Conservation (phyloP, 1,284 basidiomycete species). For the Fomitopsis palustris region DNA sequence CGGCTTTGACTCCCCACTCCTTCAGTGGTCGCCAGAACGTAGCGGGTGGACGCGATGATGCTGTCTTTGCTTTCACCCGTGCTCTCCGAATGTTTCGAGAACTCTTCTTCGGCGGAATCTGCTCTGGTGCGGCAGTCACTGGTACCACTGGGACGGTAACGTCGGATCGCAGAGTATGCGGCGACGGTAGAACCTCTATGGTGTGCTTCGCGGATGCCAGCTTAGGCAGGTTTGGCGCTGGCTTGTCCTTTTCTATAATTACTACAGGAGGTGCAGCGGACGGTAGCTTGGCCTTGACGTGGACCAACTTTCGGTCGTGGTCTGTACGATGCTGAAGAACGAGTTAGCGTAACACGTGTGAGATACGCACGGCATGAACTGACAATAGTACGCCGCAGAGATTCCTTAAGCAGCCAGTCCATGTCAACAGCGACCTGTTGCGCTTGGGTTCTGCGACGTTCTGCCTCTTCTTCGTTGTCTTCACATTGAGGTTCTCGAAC, state of each 20-base stretch:
- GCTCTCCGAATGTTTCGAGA: constrained; percentile 9
- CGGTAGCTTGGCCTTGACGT: constrained; percentile 6
- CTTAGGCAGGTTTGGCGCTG: constrained; percentile 7
- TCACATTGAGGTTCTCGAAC: constrained; percentile 26
- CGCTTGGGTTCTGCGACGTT: constrained; percentile 22
- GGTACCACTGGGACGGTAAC: constrained; percentile 16
- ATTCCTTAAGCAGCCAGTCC: constrained; percentile 23
- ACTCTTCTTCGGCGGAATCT: background rate
- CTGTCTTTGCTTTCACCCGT: constrained; percentile 9
- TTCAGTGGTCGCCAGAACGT: constrained; percentile 29
- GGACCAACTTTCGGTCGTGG: constrained; percentile 13
- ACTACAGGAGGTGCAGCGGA: constrained; percentile 11
- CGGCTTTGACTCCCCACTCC: constrained; percentile 27
- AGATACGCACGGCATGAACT: constrained; percentile 8
- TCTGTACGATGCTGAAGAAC: constrained; percentile 11
- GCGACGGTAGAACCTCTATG: constrained; percentile 15
- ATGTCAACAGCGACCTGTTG: constrained; percentile 30
- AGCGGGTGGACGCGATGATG: constrained; percentile 19
- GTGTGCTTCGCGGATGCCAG: constrained; percentile 3
- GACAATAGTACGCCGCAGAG: constrained; percentile 19
- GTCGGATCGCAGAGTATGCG: constrained; percentile 15
- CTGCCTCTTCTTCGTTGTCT: constrained; percentile 27
- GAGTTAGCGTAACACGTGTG: background rate
- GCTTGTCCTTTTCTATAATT: constrained; percentile 17
- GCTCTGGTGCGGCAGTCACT: background rate